phyloP scores from a whole-genome alignment of 176 grass and related monocot genomes.

The Tillandsia fasciculata region DNA sequence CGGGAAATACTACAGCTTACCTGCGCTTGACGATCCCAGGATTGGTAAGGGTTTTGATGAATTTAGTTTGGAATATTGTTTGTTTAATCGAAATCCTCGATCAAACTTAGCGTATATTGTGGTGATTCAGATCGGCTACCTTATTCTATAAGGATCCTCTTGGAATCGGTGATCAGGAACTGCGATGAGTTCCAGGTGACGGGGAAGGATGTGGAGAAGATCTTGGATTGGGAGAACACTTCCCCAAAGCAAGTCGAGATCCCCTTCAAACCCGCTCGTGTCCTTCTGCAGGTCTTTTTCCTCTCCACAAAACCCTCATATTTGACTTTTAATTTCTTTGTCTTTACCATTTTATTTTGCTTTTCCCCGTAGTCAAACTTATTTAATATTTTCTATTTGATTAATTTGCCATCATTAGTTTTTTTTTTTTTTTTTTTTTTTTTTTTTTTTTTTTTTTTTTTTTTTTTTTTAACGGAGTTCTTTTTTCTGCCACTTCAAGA shows the following conservation, averaged over 20 bases:
- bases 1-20: slow-evolving; percentile 94
- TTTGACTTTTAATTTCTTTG: not conserved
- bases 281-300: slow-evolving; percentile 69
- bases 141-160: slow-evolving; percentile 88
- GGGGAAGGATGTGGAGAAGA: slow-evolving; percentile 86
- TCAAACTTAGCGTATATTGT: not conserved
- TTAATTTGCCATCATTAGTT: no score
- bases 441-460: no score
- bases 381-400: not conserved
- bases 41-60: slow-evolving; percentile 37
- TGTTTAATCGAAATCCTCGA: not conserved
- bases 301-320: not conserved
- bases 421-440: no score
- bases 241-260: slow-evolving; percentile 88
- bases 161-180: slow-evolving; percentile 91
- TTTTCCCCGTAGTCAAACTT: not conserved
- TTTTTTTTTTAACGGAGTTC: no score
- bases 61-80: not conserved
- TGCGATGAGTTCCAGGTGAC: slow-evolving; percentile 97
- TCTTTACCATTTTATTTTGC: not conserved
- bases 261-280: slow-evolving; percentile 90
- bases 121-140: slow-evolving; percentile 57
- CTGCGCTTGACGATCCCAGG: slow-evolving; percentile 62
- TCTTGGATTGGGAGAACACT: slow-evolving; percentile 82
- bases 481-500: slow-evolving; percentile 14